These are phyloP conservation scores for Casuarina equisetifolia DNA, from an alignment of 306 rosid genomes.

Conservation along the genomic window DNA sequence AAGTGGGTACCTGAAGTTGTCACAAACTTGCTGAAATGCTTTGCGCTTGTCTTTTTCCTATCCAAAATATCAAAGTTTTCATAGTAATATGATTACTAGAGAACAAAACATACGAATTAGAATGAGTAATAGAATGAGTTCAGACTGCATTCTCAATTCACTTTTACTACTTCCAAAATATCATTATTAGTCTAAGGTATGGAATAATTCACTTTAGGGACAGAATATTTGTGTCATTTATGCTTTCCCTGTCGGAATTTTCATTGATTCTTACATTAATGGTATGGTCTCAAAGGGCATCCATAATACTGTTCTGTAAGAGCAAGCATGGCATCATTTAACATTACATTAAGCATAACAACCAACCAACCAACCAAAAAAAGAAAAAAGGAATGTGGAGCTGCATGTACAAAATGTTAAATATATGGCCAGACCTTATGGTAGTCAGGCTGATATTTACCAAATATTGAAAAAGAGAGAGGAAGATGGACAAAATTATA, in stretches of 20 bases:
- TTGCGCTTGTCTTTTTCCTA: constrained; percentile 95
- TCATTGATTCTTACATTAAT: neutral
- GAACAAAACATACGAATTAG: neutral
- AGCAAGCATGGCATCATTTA: neutral
- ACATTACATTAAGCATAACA: neutral
- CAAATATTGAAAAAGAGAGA: neutral
- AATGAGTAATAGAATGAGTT: neutral
- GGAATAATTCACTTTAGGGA: neutral
- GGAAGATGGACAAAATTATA: too few relatives aligned
- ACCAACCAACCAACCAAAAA: too few relatives aligned
- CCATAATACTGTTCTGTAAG: neutral
- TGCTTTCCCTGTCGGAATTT: neutral
- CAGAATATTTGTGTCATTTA: neutral
- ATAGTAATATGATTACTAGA: neutral
- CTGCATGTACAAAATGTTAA: neutral
- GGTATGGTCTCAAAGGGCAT: neutral
- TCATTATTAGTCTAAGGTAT: neutral
- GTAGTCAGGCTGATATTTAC: neutral
- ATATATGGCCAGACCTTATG: neutral
- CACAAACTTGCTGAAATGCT: constrained; percentile 74
- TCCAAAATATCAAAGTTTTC: constrained; percentile 16
- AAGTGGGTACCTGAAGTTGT: constrained; percentile 48
- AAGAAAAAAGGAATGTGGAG: neutral
- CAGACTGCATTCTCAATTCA: neutral
- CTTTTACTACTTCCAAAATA: neutral